Conservation (phyloP, 306 rosid genomes). For the Gastrolobium bilobum region DNA sequence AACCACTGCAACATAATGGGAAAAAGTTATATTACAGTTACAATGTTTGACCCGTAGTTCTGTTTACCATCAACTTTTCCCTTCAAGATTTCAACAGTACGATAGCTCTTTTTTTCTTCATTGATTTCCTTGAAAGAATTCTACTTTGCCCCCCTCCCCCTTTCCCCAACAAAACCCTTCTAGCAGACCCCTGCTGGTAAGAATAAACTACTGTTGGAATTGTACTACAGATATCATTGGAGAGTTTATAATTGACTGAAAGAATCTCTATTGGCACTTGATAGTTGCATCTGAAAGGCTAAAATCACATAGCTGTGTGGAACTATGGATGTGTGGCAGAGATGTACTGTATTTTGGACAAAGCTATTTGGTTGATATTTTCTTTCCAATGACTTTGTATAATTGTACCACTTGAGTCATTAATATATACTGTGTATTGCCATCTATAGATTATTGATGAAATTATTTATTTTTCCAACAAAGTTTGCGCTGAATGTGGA, state of each 20-base stretch:
- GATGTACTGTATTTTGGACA: constrained; percentile 5
- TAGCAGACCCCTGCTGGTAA: background rate
- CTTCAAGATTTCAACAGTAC: constrained; percentile 7
- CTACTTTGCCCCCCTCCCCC: background rate
- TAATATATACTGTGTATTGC: background rate
- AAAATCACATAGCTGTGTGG: background rate
- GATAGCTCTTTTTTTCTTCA: background rate
- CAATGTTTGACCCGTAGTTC: constrained; percentile 23
- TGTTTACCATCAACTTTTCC: constrained; percentile 9
- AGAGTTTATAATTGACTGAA: constrained; percentile 32
- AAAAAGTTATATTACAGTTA: background rate
- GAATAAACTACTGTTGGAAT: constrained; percentile 19
- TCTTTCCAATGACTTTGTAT: constrained; percentile 3
- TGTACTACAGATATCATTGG: background rate
- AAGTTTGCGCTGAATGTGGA: constrained; percentile 22
- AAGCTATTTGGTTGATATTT: constrained; percentile 28
- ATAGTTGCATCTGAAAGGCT: constrained; percentile 23
- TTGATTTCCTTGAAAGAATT: background rate
- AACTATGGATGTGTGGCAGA: constrained; percentile 19
- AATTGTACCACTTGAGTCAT: background rate
- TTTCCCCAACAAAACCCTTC: background rate
- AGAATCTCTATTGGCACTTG: background rate
- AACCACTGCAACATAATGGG: constrained; percentile 8
- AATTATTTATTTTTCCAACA: background rate
- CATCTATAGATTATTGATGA: constrained; percentile 1